Evolutionary conservation across 2,329 filamentous ascomycete genomes (phyloP), one percentile per base, ranked within the genome.

Genomic region (Lachnellula arida): DNA sequence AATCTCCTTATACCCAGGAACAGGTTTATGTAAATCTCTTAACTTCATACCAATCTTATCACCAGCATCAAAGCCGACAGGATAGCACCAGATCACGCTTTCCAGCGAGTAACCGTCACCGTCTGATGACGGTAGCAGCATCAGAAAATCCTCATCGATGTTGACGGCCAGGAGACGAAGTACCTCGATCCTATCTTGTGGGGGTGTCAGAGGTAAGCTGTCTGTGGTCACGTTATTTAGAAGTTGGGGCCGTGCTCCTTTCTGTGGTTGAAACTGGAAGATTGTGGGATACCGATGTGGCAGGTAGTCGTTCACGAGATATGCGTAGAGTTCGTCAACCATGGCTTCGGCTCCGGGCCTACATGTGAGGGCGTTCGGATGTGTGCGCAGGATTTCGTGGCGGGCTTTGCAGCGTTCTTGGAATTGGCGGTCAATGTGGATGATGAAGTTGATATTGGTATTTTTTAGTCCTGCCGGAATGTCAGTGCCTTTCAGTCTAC

Each of bases 101-200:
- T 81, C 70, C 11, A 85, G 76, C 39, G 75, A 70, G 67, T 85
- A 85, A 25, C 57, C 54, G 50, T 49, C 49, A 4, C 53, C 40
- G 23, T 63, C 53, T 43, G 59, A 46, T 28, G 73, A 70, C 0
- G 79, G 79, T 0, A 83, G 70, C 0, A 86, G 74, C 59, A 86
- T 70, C 4, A 85, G 70, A 64, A 85, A 81, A 49, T 86, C 82
- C 52, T 77, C 76, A 61, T 85, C 82, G 37, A 86, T 70, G 51
- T 78, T 76, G 4, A 70, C 68, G 40, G 74, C 75, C 0, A 85
- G 68, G 4, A 73, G 74, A 37, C 72, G 65, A 3, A 84, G 73
- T 1, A 76, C 76, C 25, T 64, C 63, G 7, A 67, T 61, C 2
- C 72, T 69, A 3, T 69, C 61, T 0, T 65, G 58, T 2, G 69